Base-by-base conservation (phyloP, 2,329 filamentous ascomycete genomes). In the Ophiostoma perfectum region DNA sequence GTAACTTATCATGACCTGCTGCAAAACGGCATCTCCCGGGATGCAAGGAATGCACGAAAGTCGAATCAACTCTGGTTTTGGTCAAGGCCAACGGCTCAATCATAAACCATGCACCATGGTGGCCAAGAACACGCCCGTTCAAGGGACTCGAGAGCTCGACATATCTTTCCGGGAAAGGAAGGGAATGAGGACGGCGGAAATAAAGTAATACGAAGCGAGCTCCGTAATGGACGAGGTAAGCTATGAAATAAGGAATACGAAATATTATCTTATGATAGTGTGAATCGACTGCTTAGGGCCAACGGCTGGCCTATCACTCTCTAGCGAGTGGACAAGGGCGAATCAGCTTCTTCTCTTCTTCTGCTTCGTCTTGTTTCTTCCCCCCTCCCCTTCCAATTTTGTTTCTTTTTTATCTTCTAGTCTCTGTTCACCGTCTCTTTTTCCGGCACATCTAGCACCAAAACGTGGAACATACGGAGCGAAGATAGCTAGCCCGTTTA, bases 381-480 rank as follows among this genome's bases (percentile, higher is more conserved):
- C 49, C 18, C 49, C 49, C n/a, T 55, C 9, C 27, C 27, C 27
- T 55, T 9, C 14, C 27, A 27, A 27, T 27, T 27, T 27, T 27
- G 27, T 27, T 27, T 27, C 27, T 27, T 27, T 27, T 27, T 27
- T 27, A 27, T 27, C 27, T 27, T 27, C 27, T 27, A 27, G 27
- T 27, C 27, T 27, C 27, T 27, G 27, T 27, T 27, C 27, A 27
- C 27, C 27, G 27, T 27, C 27, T 27, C 27, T 27, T 27, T 27
- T 27, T 2, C 27, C 27, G 27, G 2, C 27, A 27, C 27, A 27
- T 27, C 27, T 27, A 27, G 27, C 27, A 27, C 27, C 49, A 55
- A 55, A 55, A 55, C 49, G 49, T 55, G 49, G n/a, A 55, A 55
- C 49, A 55, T 27, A 55, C 49, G 27, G 18, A 27, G 49, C 49